A percentile compares a stretch with the other conserved stretches of the same genome.
Conservation (phyloP, 805 yeast species). For the Saccharomycopsis sp. region DNA sequence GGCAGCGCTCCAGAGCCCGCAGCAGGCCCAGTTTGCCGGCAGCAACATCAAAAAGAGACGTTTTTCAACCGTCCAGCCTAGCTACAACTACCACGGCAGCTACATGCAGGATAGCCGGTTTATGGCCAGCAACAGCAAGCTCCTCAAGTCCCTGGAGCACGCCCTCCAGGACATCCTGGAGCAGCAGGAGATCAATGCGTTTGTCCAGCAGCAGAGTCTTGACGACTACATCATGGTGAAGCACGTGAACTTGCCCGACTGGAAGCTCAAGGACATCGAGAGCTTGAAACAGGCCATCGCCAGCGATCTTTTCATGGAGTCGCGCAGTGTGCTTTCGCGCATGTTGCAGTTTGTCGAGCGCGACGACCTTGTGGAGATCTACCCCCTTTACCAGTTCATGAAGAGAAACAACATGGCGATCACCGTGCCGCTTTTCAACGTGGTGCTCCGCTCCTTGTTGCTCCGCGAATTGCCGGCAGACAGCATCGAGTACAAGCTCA, state of each 20-base stretch:
- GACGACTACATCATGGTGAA: not conserved
- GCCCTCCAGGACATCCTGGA: too few relatives aligned
- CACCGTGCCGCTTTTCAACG: conserved; percentile 11
- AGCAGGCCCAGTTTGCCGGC: not conserved
- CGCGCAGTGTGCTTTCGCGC: not conserved
- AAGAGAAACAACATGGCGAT: conserved; percentile 13
- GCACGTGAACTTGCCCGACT: not conserved
- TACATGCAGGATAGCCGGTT: not conserved
- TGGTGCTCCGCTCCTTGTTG: conserved; percentile 11
- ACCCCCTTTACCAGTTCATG: conserved; percentile 20
- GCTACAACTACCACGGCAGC: not conserved
- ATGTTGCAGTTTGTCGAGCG: not conserved
- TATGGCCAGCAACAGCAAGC: not conserved
- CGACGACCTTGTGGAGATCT: conserved; percentile 9
- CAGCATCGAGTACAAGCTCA: conserved; percentile 15
- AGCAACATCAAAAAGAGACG: conserved; percentile 1
- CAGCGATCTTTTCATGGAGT: not conserved
- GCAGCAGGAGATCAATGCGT: not conserved
- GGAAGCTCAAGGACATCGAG: not conserved
- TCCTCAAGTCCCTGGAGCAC: not conserved
- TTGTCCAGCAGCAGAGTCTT: not conserved
- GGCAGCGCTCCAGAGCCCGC: not conserved
- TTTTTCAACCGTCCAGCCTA: not conserved
- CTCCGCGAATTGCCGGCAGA: conserved; percentile 17
- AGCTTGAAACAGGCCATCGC: not conserved